Percentiles rank a stretch among this genome's conserved stretches.
Evolutionary conservation across 345 rosid species (phyloP).

Genomic region (Theobroma cacao): DNA sequence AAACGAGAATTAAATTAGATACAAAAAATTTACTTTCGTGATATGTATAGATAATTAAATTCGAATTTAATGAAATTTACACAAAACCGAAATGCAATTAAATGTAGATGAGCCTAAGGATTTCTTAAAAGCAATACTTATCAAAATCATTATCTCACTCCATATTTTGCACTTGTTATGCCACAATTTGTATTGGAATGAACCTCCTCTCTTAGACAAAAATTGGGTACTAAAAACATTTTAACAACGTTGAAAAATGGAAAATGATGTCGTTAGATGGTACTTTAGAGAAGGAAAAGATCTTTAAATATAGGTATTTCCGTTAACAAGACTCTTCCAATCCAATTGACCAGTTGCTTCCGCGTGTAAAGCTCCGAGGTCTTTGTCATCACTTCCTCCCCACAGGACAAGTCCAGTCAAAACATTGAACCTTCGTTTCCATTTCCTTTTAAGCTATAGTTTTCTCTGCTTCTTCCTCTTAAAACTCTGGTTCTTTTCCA

Average conservation of each 20-base stretch:
- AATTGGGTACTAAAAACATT: too few relatives aligned
- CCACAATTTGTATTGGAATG: neutral
- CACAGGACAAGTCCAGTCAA: slow-evolving; percentile 11
- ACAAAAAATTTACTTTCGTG: too few relatives aligned
- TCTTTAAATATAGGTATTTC: neutral
- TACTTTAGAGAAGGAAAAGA: neutral
- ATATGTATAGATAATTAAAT: too few relatives aligned
- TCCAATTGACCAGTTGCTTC: slow-evolving; percentile 2
- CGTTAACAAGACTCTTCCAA: slow-evolving; percentile 6
- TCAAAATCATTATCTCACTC: neutral
- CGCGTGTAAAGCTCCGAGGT: slow-evolving; percentile 10
- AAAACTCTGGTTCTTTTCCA: neutral
- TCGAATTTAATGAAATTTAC: neutral
- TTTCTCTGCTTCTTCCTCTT: neutral
- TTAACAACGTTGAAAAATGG: neutral
- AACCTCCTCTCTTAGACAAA: neutral
- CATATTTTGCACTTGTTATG: neutral
- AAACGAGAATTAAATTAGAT: too few relatives aligned
- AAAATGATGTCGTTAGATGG: neutral
- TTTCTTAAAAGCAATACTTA: neutral
- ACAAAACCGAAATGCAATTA: neutral
- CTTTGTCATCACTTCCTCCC: slow-evolving; percentile 11
- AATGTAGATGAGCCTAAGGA: neutral
- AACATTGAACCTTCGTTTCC: neutral
- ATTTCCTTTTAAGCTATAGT: neutral